A percentile compares a stretch with the other conserved stretches of the same genome.
These are phyloP conservation scores for Xerocomellus amylosporus DNA, from an alignment of 768 basidiomycete genomes.

Conservation along the genomic window DNA sequence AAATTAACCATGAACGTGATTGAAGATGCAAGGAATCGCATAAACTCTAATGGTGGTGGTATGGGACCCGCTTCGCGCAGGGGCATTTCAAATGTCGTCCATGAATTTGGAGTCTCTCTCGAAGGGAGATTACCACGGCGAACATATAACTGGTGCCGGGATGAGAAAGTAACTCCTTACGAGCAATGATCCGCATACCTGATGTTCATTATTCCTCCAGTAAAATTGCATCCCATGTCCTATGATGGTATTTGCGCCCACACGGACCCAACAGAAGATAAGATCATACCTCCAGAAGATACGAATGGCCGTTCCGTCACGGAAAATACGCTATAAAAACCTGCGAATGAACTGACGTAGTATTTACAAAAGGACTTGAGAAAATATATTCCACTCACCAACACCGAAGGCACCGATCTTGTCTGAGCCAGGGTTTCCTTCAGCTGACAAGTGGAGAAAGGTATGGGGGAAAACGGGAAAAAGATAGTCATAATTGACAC, in stretches of 20 bases:
- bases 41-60: slow-evolving; percentile 76
- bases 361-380: background rate
- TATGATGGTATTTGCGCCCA: no score
- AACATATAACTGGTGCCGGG: background rate
- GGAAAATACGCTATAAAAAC: slow-evolving; percentile 78
- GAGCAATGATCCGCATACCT: background rate
- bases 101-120: slow-evolving; percentile 34
- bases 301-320: slow-evolving; percentile 41
- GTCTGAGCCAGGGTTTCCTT: slow-evolving; percentile 91
- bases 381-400: slow-evolving; percentile 37
- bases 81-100: slow-evolving; percentile 86
- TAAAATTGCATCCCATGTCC: background rate
- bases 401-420: slow-evolving; percentile 96
- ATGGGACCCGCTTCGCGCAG: slow-evolving; percentile 75
- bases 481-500: slow-evolving; percentile 10
- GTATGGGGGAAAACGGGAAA: background rate
- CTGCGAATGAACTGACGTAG: slow-evolving; percentile 23
- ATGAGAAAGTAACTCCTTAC: background rate
- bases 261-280: background rate
- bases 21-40: slow-evolving; percentile 87
- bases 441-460: slow-evolving; percentile 45
- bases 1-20: slow-evolving; percentile 89
- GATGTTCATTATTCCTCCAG: background rate
- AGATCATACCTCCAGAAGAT: background rate
- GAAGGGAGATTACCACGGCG: background rate